Base-by-base conservation (phyloP, 257 asterid genomes). In the Salvia rosmarinus region DNA sequence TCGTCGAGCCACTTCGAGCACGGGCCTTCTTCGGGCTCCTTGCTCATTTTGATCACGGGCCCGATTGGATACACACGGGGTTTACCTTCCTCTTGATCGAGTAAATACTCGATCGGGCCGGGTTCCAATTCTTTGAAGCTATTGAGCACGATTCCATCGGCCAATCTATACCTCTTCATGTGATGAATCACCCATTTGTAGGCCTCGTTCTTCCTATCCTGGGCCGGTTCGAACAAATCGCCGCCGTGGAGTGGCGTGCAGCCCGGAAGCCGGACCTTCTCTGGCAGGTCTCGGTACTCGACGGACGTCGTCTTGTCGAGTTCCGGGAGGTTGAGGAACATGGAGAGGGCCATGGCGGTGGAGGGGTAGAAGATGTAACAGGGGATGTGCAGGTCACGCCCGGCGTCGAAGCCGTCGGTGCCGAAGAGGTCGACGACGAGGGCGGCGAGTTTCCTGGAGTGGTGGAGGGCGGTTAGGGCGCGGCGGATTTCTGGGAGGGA, bases 371-470 rank as follows among this genome's bases (percentile, higher is more conserved):
- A 89, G 25, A 89, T 77, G 25, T 78, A 89, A 0, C 77, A 64
- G 0, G 96, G 82, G 16, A 89, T 32, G 0, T 68, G 23, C 43
- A 88, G 75, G 25, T 89, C 89, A 0, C 4, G 7, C 1, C 92
- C 94, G 3, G 80, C 84, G 9, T 89, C 96, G 28, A 92, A 85
- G 3, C 77, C 89, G 64, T 89, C 96, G 6, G 95, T 85, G 11
- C 89, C 98, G 47, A 92, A 92, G 16, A 92, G 83, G 47, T 92
- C 98, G 35, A 84, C 90, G 8, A 92, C 90, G 1, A 92, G 64
- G 9, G 96, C 96, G 5, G 74, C 75, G 12, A 85, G 7, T 5
- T 47, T 81, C 3, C 25, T 64, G 11, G 28, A 35, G 1, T 30
- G 73, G 1, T 57, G 40, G 10, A 86, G 54, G 6, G 80, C 14